These are phyloP conservation scores for Ocimum tenuiflorum DNA, from an alignment of 257 asterid species.

Conservation along the genomic window DNA sequence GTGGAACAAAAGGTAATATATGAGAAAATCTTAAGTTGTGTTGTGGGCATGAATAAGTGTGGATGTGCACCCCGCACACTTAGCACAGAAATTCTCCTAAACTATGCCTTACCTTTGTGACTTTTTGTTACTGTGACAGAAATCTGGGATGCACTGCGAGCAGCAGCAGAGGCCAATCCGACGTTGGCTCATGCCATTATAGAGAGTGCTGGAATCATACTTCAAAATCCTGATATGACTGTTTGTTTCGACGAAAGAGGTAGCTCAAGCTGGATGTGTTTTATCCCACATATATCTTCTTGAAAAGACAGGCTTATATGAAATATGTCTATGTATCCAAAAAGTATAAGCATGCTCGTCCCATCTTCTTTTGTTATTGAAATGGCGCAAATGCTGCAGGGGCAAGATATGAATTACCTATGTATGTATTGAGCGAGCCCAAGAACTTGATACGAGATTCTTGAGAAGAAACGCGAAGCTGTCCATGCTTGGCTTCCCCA, in stretches of 20 bases:
- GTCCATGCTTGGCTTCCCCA: too few species aligned
- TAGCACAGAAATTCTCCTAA: too few species aligned
- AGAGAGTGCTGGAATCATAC: slow-evolving; percentile 60
- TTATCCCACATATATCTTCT: background rate
- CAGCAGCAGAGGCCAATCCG: slow-evolving; percentile 69
- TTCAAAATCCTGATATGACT: slow-evolving; percentile 61
- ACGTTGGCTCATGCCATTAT: slow-evolving; percentile 52
- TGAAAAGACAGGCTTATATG: too few species aligned
- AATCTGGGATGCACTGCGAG: slow-evolving; percentile 78
- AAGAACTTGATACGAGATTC: slow-evolving; percentile 53
- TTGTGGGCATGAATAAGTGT: too few species aligned
- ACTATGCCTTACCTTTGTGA: too few species aligned
- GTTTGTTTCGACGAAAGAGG: slow-evolving; percentile 71
- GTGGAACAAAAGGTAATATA: slow-evolving; percentile 75
- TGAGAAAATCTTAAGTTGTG: too few species aligned
- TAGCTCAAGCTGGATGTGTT: background rate
- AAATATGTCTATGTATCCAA: too few species aligned
- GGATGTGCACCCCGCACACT: too few species aligned
- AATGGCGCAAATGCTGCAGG: slow-evolving; percentile 32
- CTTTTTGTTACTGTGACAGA: slow-evolving; percentile 24
- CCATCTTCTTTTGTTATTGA: background rate
- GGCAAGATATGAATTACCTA: slow-evolving; percentile 69
- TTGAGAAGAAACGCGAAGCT: slow-evolving; percentile 11
- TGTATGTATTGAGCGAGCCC: slow-evolving; percentile 75
- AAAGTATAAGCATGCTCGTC: too few species aligned